Evolutionary conservation across 139 green algal species (phyloP).

Genomic region (Auxenochlorella protothecoides): DNA sequence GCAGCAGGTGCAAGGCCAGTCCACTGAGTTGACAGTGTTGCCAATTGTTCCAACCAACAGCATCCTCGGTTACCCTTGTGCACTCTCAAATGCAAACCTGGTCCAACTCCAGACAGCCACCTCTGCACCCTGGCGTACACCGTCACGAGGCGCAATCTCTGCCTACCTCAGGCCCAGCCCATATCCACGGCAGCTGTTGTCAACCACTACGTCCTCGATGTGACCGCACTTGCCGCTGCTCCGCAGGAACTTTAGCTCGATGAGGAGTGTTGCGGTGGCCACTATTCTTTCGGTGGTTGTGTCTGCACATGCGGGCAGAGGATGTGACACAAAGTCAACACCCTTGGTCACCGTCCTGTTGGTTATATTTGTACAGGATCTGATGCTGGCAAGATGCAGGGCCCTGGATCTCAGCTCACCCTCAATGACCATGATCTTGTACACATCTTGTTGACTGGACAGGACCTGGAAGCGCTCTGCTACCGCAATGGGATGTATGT

Average conservation of each 20-base stretch:
- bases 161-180: conserved; percentile 54
- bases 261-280: conserved; percentile 61
- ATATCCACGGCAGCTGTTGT: conserved; percentile 47
- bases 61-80: background rate
- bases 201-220: conserved; percentile 91
- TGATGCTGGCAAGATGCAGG: background rate
- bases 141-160: too few relatives aligned
- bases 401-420: conserved; percentile 12
- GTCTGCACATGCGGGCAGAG: conserved; percentile 15
- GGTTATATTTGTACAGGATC: too few relatives aligned
- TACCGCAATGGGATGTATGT: too few relatives aligned
- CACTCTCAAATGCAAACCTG: background rate
- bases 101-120: too few relatives aligned
- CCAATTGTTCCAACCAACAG: background rate
- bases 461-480: too few relatives aligned
- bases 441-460: conserved; percentile 8
- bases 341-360: too few relatives aligned
- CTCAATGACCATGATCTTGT: conserved; percentile 50
- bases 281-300: conserved; percentile 40
- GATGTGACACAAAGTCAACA: too few relatives aligned
- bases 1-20: too few relatives aligned
- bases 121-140: too few relatives aligned
- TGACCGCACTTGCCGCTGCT: conserved; percentile 70
- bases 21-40: too few relatives aligned
- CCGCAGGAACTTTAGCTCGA: conserved; percentile 86